Conservation (phyloP, 2,329 filamentous ascomycete species). For the Rhexocercosporidium sp. region DNA sequence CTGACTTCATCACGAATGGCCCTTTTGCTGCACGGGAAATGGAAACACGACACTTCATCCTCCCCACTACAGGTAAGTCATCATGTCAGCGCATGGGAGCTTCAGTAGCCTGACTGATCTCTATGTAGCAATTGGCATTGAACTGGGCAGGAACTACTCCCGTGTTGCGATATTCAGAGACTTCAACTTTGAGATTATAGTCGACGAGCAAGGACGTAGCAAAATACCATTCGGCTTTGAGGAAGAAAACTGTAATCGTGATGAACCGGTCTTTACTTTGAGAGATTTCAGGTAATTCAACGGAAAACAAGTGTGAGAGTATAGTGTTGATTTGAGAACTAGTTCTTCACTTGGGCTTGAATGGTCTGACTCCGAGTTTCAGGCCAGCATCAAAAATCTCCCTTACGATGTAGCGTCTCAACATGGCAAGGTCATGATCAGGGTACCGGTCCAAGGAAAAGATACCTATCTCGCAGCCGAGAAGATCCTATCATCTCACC, state of each 20-base stretch:
- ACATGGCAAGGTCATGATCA: not conserved
- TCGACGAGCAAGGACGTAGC: not conserved
- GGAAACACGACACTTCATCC: not conserved
- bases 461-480: not conserved
- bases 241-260: not conserved
- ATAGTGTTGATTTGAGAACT: not conserved
- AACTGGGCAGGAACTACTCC: constrained; percentile 7
- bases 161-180: constrained; percentile 1
- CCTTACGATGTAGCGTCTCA: not conserved
- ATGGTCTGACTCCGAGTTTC: not conserved
- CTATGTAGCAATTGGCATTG: not conserved
- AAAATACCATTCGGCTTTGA: not conserved
- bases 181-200: not conserved
- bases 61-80: not conserved
- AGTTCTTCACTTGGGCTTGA: not conserved
- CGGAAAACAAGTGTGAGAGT: not conserved
- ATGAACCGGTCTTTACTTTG: not conserved
- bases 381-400: not conserved
- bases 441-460: not conserved
- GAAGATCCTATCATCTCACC: not conserved
- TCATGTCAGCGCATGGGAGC: not conserved
- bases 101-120: not conserved
- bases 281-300: not conserved
- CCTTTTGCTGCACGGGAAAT: not conserved
- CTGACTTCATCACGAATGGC: not conserved